phyloP scores from a whole-genome alignment of 1,284 basidiomycete species.

The Erythrobasidium hasegawianum region DNA sequence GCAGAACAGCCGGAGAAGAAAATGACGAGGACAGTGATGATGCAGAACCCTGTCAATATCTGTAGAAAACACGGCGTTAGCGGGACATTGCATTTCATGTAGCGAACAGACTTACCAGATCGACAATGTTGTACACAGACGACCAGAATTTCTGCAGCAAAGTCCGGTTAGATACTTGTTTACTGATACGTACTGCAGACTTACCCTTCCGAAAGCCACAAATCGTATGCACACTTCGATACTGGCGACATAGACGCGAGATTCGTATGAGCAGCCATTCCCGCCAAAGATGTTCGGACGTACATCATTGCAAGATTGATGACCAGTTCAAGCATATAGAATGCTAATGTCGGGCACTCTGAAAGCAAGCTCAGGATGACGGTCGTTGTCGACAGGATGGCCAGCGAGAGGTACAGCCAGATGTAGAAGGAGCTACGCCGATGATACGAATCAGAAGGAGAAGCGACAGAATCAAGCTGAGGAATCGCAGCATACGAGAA shows the following conservation, averaged over 20 bases:
- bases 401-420: slow-evolving; percentile 13
- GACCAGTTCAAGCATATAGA: slow-evolving; percentile 85
- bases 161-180: background rate
- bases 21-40: slow-evolving; percentile 76
- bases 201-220: slow-evolving; percentile 80
- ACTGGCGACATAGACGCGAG: slow-evolving; percentile 5
- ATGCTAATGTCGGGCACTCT: slow-evolving; percentile 56
- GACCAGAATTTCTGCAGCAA: slow-evolving; percentile 85
- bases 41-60: slow-evolving; percentile 60
- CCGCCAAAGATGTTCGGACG: slow-evolving; percentile 26
- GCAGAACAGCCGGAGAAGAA: slow-evolving; percentile 74
- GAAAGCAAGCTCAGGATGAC: slow-evolving; percentile 72
- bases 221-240: slow-evolving; percentile 81
- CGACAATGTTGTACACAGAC: slow-evolving; percentile 61
- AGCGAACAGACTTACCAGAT: slow-evolving; percentile 33
- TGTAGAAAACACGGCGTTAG: background rate
- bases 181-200: no score
- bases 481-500: slow-evolving; percentile 58
- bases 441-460: no score
- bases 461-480: no score
- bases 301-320: slow-evolving; percentile 84
- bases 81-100: no score
- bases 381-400: slow-evolving; percentile 59
- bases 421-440: slow-evolving; percentile 16
- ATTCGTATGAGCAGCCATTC: background rate